A percentile compares a stretch with the other conserved stretches of the same genome.
phyloP scores from a whole-genome alignment of 73 alveolate species.

The Paraurostyla sp. region DNA sequence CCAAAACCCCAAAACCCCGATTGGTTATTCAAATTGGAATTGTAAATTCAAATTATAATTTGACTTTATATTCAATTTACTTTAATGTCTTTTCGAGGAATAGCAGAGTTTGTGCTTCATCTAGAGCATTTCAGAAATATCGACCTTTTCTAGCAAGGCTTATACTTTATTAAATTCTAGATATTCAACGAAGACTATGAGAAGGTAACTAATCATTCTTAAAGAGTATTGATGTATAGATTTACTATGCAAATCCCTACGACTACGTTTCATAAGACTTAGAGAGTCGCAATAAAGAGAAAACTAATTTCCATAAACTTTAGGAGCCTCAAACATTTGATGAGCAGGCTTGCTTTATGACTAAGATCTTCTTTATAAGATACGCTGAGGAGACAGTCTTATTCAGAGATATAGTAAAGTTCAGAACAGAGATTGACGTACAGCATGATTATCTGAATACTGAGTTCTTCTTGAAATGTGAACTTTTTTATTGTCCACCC shows the following conservation, averaged over 20 bases:
- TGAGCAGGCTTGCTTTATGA: conserved; percentile 43
- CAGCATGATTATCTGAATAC: conserved; percentile 54
- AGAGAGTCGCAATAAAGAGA: conserved; percentile 13
- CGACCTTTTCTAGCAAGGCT: conserved; percentile 42
- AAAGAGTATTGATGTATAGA: neutral
- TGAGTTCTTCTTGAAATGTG: conserved; percentile 62
- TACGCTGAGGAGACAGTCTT: conserved; percentile 58
- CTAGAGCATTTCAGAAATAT: conserved; percentile 54
- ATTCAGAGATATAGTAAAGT: conserved; percentile 45
- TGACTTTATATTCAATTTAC: too few relatives aligned
- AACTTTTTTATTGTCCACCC: conserved; percentile 59
- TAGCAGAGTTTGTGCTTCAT: conserved; percentile 53
- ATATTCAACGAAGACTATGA: conserved; percentile 50
- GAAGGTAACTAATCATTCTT: neutral
- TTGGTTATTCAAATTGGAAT: too few relatives aligned
- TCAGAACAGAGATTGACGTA: conserved; percentile 65
- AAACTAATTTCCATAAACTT: conserved; percentile 30
- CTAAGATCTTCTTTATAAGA: conserved; percentile 58
- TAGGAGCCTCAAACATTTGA: conserved; percentile 26
- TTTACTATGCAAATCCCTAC: conserved; percentile 60
- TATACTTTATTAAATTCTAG: conserved; percentile 28
- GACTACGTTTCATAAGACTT: conserved; percentile 9
- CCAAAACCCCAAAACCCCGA: too few relatives aligned
- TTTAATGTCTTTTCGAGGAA: conserved; percentile 60
- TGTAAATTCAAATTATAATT: too few relatives aligned